Conservation (phyloP, 1,139 yeast species). For the Yamadazyma pseudoaaseri region DNA sequence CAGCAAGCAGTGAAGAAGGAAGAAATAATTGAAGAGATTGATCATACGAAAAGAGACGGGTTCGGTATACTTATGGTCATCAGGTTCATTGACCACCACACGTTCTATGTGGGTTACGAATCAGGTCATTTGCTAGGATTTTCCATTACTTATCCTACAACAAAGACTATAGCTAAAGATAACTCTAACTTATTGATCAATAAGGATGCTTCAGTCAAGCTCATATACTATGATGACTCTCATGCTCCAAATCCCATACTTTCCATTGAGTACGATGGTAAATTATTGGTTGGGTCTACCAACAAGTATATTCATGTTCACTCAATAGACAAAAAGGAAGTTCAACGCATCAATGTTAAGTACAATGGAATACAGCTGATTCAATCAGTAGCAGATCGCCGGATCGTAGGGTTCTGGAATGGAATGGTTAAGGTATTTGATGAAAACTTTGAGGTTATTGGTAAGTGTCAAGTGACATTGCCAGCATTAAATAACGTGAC, state of each 20-base stretch:
- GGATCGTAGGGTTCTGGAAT: slow-evolving; percentile 40
- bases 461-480: slow-evolving; percentile 13
- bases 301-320: slow-evolving; percentile 31
- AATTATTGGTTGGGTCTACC: slow-evolving; percentile 42
- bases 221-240: slow-evolving; percentile 23
- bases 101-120: slow-evolving; percentile 52
- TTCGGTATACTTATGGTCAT: slow-evolving; percentile 59
- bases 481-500: slow-evolving; percentile 15
- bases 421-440: slow-evolving; percentile 30
- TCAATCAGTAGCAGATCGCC: slow-evolving; percentile 6
- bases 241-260: slow-evolving; percentile 56
- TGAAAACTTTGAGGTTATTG: slow-evolving; percentile 8
- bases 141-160: slow-evolving; percentile 5
- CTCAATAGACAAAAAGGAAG: slow-evolving; percentile 8
- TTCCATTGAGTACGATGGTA: slow-evolving; percentile 25
- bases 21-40: slow-evolving; percentile 11
- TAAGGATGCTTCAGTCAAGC: slow-evolving; percentile 10
- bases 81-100: slow-evolving; percentile 26
- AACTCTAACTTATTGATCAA: slow-evolving; percentile 7
- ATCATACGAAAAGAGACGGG: slow-evolving; percentile 26
- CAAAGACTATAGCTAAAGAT: slow-evolving; percentile 2
- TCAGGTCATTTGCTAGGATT: slow-evolving; percentile 51
- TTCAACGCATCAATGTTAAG: slow-evolving; percentile 13
- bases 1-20: slow-evolving; percentile 3
- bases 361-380: slow-evolving; percentile 24